These are phyloP conservation scores for Periconia sp. DNA, from an alignment of 2,329 filamentous ascomycete species.

Conservation along the genomic window DNA sequence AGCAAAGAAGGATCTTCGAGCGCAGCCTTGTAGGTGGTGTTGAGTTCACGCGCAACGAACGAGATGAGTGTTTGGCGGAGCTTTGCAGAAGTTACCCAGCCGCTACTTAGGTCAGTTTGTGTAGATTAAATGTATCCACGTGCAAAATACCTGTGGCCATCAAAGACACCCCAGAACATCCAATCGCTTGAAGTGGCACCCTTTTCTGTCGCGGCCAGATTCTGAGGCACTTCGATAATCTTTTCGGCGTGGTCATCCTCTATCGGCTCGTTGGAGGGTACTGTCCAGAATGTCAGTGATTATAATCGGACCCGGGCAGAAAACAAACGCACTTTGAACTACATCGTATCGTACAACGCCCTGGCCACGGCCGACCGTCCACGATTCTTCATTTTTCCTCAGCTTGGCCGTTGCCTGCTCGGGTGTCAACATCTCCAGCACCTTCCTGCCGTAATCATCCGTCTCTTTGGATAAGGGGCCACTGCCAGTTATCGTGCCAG, in stretches of 20 bases:
- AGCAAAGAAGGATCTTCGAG: conserved; percentile 57
- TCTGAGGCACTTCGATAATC: conserved; percentile 84
- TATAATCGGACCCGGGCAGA: not conserved
- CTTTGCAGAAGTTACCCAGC: conserved; percentile 98
- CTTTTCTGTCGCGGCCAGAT: conserved; percentile 57
- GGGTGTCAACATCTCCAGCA: conserved; percentile 94
- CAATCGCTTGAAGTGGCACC: conserved; percentile 72
- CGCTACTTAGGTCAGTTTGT: conserved; percentile 55
- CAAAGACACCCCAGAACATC: conserved; percentile 99
- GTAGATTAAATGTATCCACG: not conserved
- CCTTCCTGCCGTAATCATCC: conserved; percentile 78
- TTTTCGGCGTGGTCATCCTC: conserved; percentile 98
- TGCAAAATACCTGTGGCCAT: conserved; percentile 80
- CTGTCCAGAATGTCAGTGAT: not conserved
- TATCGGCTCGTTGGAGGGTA: conserved; percentile 95
- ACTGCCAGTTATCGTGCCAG: conserved; percentile 81
- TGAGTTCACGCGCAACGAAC: conserved; percentile 90
- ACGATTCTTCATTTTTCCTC: conserved; percentile 87
- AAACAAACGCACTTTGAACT: conserved; percentile 62
- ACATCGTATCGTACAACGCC: conserved; percentile 94
- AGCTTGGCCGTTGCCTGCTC: conserved; percentile 92
- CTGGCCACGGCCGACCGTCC: conserved; percentile 81
- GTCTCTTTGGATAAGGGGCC: conserved; percentile 86
- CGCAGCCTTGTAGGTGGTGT: conserved; percentile 83
- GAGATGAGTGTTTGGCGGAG: conserved; percentile 88